Conservation (phyloP, 768 basidiomycete species). For the Hirschioporus abietinus region DNA sequence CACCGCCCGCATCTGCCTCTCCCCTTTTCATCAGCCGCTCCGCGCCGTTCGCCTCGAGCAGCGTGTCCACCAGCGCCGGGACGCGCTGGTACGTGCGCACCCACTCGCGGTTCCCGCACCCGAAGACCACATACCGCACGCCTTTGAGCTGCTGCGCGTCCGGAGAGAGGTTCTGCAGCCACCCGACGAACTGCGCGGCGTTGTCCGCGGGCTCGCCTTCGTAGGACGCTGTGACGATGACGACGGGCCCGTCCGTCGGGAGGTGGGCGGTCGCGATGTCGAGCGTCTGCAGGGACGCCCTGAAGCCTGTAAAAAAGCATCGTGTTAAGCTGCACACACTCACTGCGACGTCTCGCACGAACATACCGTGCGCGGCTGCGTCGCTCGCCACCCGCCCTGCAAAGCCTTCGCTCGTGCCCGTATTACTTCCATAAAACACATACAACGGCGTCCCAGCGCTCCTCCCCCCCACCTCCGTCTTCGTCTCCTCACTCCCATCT, state of each 20-base stretch:
- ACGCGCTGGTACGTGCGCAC: slow-evolving; percentile 41
- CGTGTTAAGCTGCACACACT: neutral
- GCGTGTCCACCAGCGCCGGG: slow-evolving; percentile 35
- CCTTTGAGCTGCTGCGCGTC: slow-evolving; percentile 21
- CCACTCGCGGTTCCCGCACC: slow-evolving; percentile 48
- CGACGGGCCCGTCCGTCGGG: slow-evolving; percentile 38
- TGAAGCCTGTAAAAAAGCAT: slow-evolving; percentile 27
- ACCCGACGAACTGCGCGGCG: slow-evolving; percentile 39
- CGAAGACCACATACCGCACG: slow-evolving; percentile 41
- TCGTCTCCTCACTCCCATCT: neutral
- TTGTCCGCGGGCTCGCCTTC: slow-evolving; percentile 49
- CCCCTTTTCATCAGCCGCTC: slow-evolving; percentile 32
- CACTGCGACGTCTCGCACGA: neutral
- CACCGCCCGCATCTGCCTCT: slow-evolving; percentile 36
- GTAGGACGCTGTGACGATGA: slow-evolving; percentile 43
- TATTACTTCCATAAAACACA: slow-evolving; percentile 42
- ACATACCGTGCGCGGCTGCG: slow-evolving; percentile 31
- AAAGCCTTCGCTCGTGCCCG: slow-evolving; percentile 44
- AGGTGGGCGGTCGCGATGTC: slow-evolving; percentile 33
- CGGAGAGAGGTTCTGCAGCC: slow-evolving; percentile 28
- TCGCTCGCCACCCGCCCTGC: slow-evolving; percentile 38
- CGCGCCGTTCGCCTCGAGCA: slow-evolving; percentile 30
- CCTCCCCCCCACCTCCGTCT: slow-evolving; percentile 10
- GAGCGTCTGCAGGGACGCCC: slow-evolving; percentile 32
- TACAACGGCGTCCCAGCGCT: slow-evolving; percentile 23